Evolutionary conservation across 176 grass and related monocot genomes (phyloP).

Genomic region (Thinopyrum elongatum): DNA sequence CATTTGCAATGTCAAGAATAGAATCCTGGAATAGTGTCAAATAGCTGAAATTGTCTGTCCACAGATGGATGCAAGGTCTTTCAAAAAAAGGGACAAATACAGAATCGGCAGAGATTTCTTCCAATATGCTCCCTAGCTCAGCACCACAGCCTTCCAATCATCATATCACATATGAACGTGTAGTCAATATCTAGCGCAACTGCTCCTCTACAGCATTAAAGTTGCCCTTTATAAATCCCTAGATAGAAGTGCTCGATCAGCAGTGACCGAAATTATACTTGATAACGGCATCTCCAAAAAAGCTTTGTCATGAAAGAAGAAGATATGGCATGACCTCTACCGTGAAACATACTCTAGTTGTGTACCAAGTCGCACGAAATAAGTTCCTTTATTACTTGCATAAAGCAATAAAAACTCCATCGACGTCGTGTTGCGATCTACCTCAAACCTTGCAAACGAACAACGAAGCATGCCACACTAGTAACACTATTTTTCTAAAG

Average conservation of each 20-base stretch:
- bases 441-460: constrained; percentile 1
- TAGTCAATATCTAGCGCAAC: constrained; percentile 6
- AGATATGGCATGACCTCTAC: background rate
- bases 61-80: constrained; percentile 15
- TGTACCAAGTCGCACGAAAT: constrained; percentile 3
- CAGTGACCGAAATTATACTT: background rate
- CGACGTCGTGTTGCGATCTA: background rate
- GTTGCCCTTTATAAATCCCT: background rate
- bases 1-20: constrained; percentile 34
- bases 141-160: constrained; percentile 22
- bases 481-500: background rate
- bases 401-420: background rate
- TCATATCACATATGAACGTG: constrained; percentile 8
- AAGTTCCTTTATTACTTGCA: background rate
- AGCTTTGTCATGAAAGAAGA: constrained; percentile 14
- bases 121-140: constrained; percentile 8
- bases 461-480: background rate
- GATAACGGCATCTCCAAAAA: background rate
- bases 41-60: constrained; percentile 24
- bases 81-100: background rate
- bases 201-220: constrained; percentile 12
- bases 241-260: background rate
- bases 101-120: constrained; percentile 27
- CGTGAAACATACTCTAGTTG: background rate
- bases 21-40: constrained; percentile 31